Evolutionary conservation across 305 asterid genomes (phyloP), one percentile per base, ranked within the genome.

Genomic region (Ajuga reptans): DNA sequence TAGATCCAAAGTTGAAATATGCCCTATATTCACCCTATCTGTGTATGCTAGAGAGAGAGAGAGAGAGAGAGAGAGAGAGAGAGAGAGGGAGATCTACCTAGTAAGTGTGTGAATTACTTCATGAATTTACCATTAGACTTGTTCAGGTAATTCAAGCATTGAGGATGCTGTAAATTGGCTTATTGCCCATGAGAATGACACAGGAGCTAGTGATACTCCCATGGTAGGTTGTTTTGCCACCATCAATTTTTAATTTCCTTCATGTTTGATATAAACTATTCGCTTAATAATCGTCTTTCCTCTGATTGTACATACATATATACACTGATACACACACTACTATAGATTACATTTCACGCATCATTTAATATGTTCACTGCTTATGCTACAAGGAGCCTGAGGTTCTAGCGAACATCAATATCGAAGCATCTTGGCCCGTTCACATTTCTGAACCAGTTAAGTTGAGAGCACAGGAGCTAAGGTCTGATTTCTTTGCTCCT

Each of bases 101-200:
- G 0, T 11, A 31, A 49, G 14, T 27, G 37, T 18, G 29, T 69
- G 15, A 37, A 55, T 21, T 42, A 9, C 70, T 52, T 55, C 46
- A 51, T 7, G 15, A 66, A 41, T 8, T 46, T 39, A 67, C 21
- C 36, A 27, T 18, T 4, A 52, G 37, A 51, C 14, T 18, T 63
- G 41, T 75, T 69, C 79, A 90, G 97, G 93, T 72, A 84, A 83
- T 75, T 84, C 91, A 55, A 80, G 83, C 71, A 70, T 86, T 6
- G 95, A 90, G 84, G 88, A 72, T 62, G 96, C 96, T 54, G 54
- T 87, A 77, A 75, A 81, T 72, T 90, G 96, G 95, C 74, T 90
- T 17, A 49, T 84, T 46, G 89, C 82, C 67, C 88, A 79, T 46
- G 87, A 82, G 66, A 74, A 82, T 74, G 86, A 83, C 47, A 63